These are phyloP conservation scores for Malbranchea cinnamomea DNA, from an alignment of 2,329 filamentous ascomycete species.

Conservation along the genomic window DNA sequence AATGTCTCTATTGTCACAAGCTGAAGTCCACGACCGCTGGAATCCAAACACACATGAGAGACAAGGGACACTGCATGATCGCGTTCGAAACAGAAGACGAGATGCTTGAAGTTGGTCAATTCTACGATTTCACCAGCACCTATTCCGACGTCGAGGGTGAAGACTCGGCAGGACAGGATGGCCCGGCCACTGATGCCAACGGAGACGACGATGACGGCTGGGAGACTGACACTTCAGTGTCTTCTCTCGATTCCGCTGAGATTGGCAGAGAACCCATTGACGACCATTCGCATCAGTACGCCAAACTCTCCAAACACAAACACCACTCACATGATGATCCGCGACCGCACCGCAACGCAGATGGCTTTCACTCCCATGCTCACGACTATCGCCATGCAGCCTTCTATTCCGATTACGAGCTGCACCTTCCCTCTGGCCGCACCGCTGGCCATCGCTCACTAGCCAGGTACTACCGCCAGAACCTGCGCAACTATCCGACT, in stretches of 20 bases:
- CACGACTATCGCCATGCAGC: slow-evolving; percentile 61
- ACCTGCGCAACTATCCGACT: slow-evolving; percentile 70
- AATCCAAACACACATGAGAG: slow-evolving; percentile 91
- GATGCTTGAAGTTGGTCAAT: slow-evolving; percentile 87
- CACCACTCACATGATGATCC: slow-evolving; percentile 64
- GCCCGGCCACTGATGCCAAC: slow-evolving; percentile 15
- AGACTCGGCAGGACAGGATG: slow-evolving; percentile 38
- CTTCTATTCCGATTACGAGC: slow-evolving; percentile 83
- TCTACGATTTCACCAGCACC: slow-evolving; percentile 91
- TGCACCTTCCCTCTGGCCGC: slow-evolving; percentile 80
- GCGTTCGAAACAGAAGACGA: slow-evolving; percentile 79
- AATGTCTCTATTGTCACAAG: slow-evolving; percentile 83
- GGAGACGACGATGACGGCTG: slow-evolving; percentile 63
- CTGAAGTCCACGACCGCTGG: slow-evolving; percentile 62
- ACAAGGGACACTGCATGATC: slow-evolving; percentile 94
- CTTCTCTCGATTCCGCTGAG: slow-evolving; percentile 74
- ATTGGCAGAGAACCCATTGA: slow-evolving; percentile 67
- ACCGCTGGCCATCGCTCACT: slow-evolving; percentile 81
- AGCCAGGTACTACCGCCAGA: slow-evolving; percentile 82
- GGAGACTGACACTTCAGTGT: slow-evolving; percentile 90
- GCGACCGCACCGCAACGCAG: slow-evolving; percentile 55
- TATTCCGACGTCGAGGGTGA: slow-evolving; percentile 64
- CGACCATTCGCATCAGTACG: slow-evolving; percentile 53
- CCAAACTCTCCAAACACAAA: slow-evolving; percentile 54
- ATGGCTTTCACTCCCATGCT: slow-evolving; percentile 70